These are phyloP conservation scores for Mycena latifolia DNA, from an alignment of 768 basidiomycete genomes.

Conservation along the genomic window DNA sequence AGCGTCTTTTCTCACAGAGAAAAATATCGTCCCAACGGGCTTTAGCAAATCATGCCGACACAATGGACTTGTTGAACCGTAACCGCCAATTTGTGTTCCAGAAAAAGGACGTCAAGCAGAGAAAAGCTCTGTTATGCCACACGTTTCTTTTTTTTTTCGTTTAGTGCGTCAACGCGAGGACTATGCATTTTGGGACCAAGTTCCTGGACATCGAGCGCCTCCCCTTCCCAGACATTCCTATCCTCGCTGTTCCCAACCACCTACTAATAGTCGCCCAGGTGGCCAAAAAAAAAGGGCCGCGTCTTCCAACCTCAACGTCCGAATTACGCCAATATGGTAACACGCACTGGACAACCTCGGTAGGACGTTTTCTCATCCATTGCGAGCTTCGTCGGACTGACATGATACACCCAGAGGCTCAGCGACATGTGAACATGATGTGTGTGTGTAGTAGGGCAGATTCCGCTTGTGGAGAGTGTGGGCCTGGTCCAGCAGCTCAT, in stretches of 20 bases:
- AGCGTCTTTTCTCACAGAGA: conserved; percentile 68
- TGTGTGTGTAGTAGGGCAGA: conserved; percentile 92
- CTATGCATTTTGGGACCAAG: too few species aligned
- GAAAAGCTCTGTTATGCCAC: conserved; percentile 85
- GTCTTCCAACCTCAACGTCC: conserved; percentile 89
- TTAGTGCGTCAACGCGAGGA: neutral
- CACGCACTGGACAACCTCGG: conserved; percentile 96
- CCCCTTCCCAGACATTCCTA: neutral
- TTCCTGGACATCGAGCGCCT: neutral
- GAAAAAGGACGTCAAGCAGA: conserved; percentile 97
- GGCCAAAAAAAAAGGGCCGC: conserved; percentile 85
- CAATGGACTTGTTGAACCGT: conserved; percentile 97
- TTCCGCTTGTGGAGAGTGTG: conserved; percentile 95
- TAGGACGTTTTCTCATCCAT: conserved; percentile 48
- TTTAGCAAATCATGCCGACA: conserved; percentile 95
- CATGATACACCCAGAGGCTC: conserved; percentile 74
- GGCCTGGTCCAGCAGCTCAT: conserved; percentile 96
- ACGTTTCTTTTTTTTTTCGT: neutral
- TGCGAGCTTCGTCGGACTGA: neutral
- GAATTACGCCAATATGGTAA: conserved; percentile 91
- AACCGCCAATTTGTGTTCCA: conserved; percentile 97
- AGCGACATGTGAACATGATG: conserved; percentile 97
- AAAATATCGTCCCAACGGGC: conserved; percentile 94
- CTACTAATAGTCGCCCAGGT: conserved; percentile 58
- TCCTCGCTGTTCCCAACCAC: neutral